Evolutionary conservation across 2,329 filamentous ascomycete species (phyloP).

Genomic region (Colletotrichum viniferum): DNA sequence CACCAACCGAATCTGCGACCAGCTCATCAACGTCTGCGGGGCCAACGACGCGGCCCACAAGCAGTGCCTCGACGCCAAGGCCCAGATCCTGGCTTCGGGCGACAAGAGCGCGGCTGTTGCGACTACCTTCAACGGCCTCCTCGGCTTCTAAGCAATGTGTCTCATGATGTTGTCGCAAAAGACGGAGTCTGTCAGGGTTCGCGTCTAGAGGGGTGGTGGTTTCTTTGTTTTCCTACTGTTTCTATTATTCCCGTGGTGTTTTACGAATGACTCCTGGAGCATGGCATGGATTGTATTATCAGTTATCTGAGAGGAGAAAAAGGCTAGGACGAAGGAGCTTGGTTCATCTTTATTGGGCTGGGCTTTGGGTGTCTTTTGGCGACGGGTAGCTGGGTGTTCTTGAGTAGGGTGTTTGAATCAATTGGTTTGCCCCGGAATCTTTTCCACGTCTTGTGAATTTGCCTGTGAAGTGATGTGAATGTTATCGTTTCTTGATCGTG

Average conservation of each 20-base stretch:
- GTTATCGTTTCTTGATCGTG: background rate
- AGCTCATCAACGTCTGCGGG: slow-evolving; percentile 63
- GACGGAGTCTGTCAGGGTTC: background rate
- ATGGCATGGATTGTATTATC: background rate
- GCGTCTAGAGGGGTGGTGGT: background rate
- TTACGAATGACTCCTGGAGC: background rate
- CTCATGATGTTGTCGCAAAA: background rate
- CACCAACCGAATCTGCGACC: slow-evolving; percentile 66
- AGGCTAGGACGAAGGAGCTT: background rate
- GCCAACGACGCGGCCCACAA: slow-evolving; percentile 59
- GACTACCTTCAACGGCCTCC: slow-evolving; percentile 48
- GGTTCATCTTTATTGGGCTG: background rate
- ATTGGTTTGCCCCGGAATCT: slow-evolving; percentile 3
- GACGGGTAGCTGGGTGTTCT: slow-evolving; percentile 3
- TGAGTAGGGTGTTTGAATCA: slow-evolving; percentile 17
- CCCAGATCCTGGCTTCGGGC: slow-evolving; percentile 52
- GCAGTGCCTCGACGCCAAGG: slow-evolving; percentile 51
- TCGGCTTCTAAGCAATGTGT: slow-evolving; percentile 36
- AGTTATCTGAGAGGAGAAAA: background rate
- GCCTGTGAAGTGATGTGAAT: background rate
- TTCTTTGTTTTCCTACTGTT: background rate
- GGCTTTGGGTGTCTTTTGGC: background rate
- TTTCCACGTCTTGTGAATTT: background rate
- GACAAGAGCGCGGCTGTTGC: slow-evolving; percentile 53
- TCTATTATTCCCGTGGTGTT: background rate